Evolutionary conservation across 1,284 basidiomycete species (phyloP).

Genomic region (Irpex lacteus): DNA sequence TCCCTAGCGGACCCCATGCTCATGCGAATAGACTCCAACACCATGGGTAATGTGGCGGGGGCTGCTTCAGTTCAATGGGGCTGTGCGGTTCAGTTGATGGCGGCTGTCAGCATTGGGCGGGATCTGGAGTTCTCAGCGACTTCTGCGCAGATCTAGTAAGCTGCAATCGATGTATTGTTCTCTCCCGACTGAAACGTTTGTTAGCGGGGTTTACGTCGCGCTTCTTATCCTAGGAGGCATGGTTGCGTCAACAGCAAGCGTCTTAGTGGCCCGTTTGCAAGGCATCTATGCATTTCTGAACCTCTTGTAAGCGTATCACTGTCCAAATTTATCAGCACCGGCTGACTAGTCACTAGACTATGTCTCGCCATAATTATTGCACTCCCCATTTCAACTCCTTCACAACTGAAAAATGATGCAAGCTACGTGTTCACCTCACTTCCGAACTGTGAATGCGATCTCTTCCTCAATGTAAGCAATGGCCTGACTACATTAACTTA

Average conservation of each 20-base stretch:
- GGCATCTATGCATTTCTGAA: conserved; percentile 69
- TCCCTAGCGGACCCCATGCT: conserved; percentile 4
- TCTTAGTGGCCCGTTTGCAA: conserved; percentile 71
- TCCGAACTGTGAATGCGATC: conserved; percentile 33
- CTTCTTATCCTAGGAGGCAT: conserved; percentile 56
- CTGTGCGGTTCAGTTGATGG: conserved; percentile 63
- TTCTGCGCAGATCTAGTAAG: conserved; percentile 56
- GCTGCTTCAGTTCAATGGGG: conserved; percentile 80
- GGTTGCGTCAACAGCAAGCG: conserved; percentile 66
- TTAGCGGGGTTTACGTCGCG: conserved; percentile 57
- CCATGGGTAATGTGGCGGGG: conserved; percentile 62
- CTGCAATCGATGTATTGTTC: conserved; percentile 8
- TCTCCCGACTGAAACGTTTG: neutral
- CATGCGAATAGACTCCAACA: conserved; percentile 56
- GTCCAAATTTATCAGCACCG: neutral
- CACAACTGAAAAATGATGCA: conserved; percentile 24
- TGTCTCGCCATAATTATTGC: conserved; percentile 30
- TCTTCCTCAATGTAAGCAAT: neutral
- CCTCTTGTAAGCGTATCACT: conserved; percentile 44
- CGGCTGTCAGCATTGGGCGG: conserved; percentile 60
- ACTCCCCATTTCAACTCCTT: conserved; percentile 26
- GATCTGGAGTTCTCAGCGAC: conserved; percentile 50
- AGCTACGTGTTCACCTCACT: conserved; percentile 26
- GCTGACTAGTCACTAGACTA: conserved; percentile 17
- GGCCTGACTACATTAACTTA: conserved; percentile 22